Percentiles rank a stretch among this genome's conserved stretches.
phyloP scores from a whole-genome alignment of 768 basidiomycete species.

The Amanita inopinata region DNA sequence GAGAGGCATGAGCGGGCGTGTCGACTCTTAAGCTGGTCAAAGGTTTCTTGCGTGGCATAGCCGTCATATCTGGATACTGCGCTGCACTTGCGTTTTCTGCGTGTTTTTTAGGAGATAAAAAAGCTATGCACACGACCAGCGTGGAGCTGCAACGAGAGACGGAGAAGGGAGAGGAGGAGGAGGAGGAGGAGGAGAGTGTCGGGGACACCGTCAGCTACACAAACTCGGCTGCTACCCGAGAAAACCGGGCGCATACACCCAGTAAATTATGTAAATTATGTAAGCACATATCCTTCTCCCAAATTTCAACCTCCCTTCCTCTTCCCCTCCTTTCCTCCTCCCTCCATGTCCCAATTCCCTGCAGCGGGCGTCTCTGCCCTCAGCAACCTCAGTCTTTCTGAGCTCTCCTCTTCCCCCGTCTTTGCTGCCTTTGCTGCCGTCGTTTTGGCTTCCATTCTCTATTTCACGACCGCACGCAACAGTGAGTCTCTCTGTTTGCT shows the following conservation, averaged over 20 bases:
- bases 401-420: slow-evolving; percentile 32
- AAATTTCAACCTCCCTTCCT: background rate
- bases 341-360: slow-evolving; percentile 24
- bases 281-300: no score
- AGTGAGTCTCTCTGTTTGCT: slow-evolving; percentile 6
- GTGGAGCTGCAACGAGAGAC: slow-evolving; percentile 9
- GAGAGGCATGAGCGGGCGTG: slow-evolving; percentile 37
- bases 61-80: slow-evolving; percentile 18
- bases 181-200: slow-evolving; percentile 8
- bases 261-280: no score
- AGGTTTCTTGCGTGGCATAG: slow-evolving; percentile 39
- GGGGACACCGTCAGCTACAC: no score
- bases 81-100: slow-evolving; percentile 16
- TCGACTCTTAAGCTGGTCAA: slow-evolving; percentile 51
- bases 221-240: no score
- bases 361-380: no score
- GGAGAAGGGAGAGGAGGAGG: slow-evolving; percentile 14
- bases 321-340: slow-evolving; percentile 19
- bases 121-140: slow-evolving; percentile 13
- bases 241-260: no score
- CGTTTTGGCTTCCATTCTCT: slow-evolving; percentile 40
- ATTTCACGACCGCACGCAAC: slow-evolving; percentile 32
- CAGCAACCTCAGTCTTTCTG: slow-evolving; percentile 27
- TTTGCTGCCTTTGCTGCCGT: slow-evolving; percentile 43
- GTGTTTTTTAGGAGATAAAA: slow-evolving; percentile 13